Conservation (phyloP, 495 filamentous ascomycete genomes). For the Daldinia childiae region DNA sequence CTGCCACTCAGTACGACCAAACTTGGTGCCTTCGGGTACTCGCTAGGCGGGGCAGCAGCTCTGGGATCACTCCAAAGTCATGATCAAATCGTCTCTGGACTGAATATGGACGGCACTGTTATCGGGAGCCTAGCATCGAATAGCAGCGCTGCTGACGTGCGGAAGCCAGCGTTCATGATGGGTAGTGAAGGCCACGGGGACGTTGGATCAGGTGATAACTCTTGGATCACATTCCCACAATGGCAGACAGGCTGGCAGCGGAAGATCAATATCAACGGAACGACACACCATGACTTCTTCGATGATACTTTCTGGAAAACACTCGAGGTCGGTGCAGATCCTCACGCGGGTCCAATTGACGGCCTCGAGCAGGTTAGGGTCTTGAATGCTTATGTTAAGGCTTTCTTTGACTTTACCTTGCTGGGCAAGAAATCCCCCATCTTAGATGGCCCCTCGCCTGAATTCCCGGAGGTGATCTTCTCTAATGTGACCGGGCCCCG, state of each 20-base stretch:
- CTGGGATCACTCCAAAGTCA: conserved; percentile 50
- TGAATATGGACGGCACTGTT: conserved; percentile 60
- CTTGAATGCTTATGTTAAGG: conserved; percentile 41
- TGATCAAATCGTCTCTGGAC: conserved; percentile 50
- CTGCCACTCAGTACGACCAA: conserved; percentile 43
- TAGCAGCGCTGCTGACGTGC: conserved; percentile 21
- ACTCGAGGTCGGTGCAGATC: conserved; percentile 23
- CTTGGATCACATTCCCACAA: conserved; percentile 30
- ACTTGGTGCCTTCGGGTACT: conserved; percentile 59
- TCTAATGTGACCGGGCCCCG: background rate
- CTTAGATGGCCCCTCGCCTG: conserved; percentile 22
- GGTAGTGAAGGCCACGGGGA: conserved; percentile 27
- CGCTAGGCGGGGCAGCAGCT: conserved; percentile 60
- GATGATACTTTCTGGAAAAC: conserved; percentile 48
- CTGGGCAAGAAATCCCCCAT: conserved; percentile 18
- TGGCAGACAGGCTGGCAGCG: conserved; percentile 37
- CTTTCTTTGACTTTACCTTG: conserved; percentile 48
- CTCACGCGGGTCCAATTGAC: conserved; percentile 38
- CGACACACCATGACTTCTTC: conserved; percentile 47
- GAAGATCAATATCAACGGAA: conserved; percentile 35
- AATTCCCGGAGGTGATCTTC: conserved; percentile 43
- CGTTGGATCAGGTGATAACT: background rate
- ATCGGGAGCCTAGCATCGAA: conserved; percentile 26
- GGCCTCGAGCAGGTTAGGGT: conserved; percentile 30
- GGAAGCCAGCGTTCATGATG: conserved; percentile 26